Evolutionary conservation across 495 filamentous ascomycete genomes (phyloP).

Genomic region (Penicillium crystallinum): DNA sequence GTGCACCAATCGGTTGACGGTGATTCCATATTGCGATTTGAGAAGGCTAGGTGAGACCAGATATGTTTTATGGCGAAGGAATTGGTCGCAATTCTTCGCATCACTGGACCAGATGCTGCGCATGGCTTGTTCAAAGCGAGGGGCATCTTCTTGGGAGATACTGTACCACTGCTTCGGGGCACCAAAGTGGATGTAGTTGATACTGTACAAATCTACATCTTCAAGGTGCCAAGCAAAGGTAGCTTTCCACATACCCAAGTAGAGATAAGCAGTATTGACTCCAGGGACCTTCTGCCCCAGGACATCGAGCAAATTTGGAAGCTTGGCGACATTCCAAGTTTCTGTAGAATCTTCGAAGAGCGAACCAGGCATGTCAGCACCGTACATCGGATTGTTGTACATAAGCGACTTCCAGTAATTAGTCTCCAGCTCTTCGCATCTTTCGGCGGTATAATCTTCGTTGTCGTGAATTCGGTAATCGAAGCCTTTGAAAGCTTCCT

Average conservation of each 20-base stretch:
- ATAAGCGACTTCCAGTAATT: conserved; percentile 95
- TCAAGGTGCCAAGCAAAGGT: conserved; percentile 99
- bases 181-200: conserved; percentile 99
- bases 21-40: conserved; percentile 83
- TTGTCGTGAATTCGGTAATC: conserved; percentile 81
- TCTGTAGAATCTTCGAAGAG: conserved; percentile 87
- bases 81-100: conserved; percentile 95
- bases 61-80: conserved; percentile 95
- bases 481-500: conserved; percentile 79
- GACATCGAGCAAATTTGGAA: conserved; percentile 90
- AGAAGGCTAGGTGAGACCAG: conserved; percentile 90
- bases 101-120: conserved; percentile 91
- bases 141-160: conserved; percentile 94
- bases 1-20: conserved; percentile 92
- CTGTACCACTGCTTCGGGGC: conserved; percentile 99
- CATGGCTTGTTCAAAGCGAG: conserved; percentile 92
- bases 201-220: conserved; percentile 97
- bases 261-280: conserved; percentile 98
- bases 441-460: conserved; percentile 78
- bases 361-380: conserved; percentile 92
- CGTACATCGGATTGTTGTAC: conserved; percentile 90
- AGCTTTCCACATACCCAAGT: conserved; percentile 98
- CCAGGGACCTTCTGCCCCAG: conserved; percentile 92
- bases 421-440: conserved; percentile 89
- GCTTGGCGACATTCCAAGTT: conserved; percentile 88